Conservation (phyloP, 2,329 filamentous ascomycete genomes). For the Sporothrix sp. region DNA sequence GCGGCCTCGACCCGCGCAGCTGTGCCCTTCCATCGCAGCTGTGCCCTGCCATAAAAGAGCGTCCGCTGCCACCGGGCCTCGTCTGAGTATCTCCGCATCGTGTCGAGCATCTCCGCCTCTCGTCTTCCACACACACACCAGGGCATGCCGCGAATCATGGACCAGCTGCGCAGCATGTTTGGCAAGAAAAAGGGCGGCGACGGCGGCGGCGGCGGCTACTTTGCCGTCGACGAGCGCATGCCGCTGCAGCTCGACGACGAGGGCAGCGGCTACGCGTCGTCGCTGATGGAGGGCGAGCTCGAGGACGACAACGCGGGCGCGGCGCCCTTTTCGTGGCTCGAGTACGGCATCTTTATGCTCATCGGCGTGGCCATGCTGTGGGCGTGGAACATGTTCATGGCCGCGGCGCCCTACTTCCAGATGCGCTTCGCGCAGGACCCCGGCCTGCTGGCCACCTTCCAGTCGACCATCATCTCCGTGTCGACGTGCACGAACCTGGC, state of each 20-base stretch:
- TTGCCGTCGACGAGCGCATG: conserved; percentile 22
- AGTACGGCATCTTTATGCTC: conserved; percentile 77
- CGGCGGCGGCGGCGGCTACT: conserved; percentile 26
- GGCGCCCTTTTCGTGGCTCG: conserved; percentile 66
- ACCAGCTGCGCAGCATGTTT: conserved; percentile 31
- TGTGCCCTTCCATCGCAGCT: not conserved
- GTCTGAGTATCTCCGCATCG: no score
- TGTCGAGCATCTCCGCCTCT: no score
- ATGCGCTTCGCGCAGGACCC: conserved; percentile 62
- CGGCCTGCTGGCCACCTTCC: conserved; percentile 72
- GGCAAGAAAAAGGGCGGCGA: conserved; percentile 20
- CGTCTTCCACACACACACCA: not conserved
- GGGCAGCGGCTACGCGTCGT: conserved; percentile 19
- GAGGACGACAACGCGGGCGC: conserved; percentile 26
- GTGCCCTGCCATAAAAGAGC: not conserved
- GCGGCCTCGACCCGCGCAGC: no score
- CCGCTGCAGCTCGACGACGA: conserved; percentile 23
- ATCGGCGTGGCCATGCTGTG: conserved; percentile 92
- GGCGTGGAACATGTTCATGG: conserved; percentile 99
- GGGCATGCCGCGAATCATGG: conserved; percentile 23
- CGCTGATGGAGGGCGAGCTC: conserved; percentile 22
- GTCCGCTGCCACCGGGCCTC: no score
- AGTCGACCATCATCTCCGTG: conserved; percentile 78
- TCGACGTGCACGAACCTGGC: conserved; percentile 75
- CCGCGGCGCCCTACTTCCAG: conserved; percentile 88